A percentile compares a stretch with the other conserved stretches of the same genome.
Evolutionary conservation across 2,329 filamentous ascomycete species (phyloP).

Genomic region (Sphaerulina musiva): DNA sequence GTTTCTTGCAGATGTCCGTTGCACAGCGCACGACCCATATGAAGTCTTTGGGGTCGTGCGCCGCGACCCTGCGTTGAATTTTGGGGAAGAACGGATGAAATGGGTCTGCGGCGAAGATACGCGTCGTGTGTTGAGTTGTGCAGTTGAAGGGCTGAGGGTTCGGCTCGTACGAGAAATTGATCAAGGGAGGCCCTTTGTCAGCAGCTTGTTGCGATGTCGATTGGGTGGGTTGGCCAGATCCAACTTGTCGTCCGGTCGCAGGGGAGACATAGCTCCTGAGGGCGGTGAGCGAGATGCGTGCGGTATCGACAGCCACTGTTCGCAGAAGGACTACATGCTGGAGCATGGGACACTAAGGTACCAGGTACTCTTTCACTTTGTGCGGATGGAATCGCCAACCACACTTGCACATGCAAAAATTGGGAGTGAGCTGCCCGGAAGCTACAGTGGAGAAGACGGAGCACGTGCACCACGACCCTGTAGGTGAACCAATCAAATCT

Average conservation of each 20-base stretch:
- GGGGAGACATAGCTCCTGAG: not conserved
- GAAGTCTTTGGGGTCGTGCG: slow-evolving; percentile 36
- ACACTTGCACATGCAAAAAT: not conserved
- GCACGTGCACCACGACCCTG: not conserved
- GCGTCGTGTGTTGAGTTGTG: slow-evolving; percentile 24
- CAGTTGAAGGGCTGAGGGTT: slow-evolving; percentile 25
- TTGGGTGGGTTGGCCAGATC: not conserved
- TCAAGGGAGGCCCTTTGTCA: slow-evolving; percentile 3
- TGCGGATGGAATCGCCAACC: not conserved
- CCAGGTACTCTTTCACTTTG: not conserved
- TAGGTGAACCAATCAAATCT: not conserved
- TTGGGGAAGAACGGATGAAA: slow-evolving; percentile 34
- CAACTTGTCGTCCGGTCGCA: not conserved
- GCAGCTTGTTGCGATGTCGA: not conserved
- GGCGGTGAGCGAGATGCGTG: not conserved
- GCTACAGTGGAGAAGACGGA: not conserved
- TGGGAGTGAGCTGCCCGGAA: not conserved
- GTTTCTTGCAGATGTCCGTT: slow-evolving; percentile 33
- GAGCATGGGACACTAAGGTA: not conserved
- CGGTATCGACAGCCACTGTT: not conserved
- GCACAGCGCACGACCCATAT: slow-evolving; percentile 44
- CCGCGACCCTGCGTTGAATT: slow-evolving; percentile 18
- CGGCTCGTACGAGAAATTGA: slow-evolving; percentile 20
- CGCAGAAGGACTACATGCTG: not conserved
- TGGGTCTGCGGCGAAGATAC: slow-evolving; percentile 21